Evolutionary conservation across 352 stramenopile genomes (phyloP).

Genomic region (Pythium aphanidermatum): DNA sequence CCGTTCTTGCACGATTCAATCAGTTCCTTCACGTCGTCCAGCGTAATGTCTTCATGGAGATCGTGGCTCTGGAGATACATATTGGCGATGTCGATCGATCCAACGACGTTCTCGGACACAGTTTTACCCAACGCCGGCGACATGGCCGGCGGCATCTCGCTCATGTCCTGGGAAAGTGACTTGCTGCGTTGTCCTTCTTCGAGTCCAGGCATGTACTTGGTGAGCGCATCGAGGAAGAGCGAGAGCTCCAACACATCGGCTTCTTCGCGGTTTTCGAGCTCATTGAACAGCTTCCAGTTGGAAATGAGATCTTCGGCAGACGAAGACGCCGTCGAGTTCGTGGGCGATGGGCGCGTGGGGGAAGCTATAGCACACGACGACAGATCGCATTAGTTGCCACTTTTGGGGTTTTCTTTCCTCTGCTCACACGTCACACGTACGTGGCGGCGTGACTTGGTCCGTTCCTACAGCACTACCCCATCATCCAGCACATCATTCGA

Average conservation of each 20-base stretch:
- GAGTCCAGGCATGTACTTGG: conserved; percentile 69
- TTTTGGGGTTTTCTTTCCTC: no score
- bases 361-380: conserved; percentile 10
- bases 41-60: conserved; percentile 55
- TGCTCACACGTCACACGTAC: no score
- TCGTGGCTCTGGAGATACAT: conserved; percentile 72
- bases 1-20: conserved; percentile 78
- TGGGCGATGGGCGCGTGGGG: conserved; percentile 12
- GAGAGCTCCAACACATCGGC: conserved; percentile 79
- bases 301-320: conserved; percentile 51
- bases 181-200: conserved; percentile 30
- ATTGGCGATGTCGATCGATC: conserved; percentile 77
- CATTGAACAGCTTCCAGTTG: conserved; percentile 86
- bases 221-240: conserved; percentile 67
- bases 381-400: no score
- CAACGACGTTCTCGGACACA: conserved; percentile 55
- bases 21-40: conserved; percentile 56
- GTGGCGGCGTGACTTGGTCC: conserved; percentile 10
- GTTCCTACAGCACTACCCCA: no score
- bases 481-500: no score
- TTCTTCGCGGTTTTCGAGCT: conserved; percentile 83
- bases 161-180: conserved; percentile 19
- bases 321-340: conserved; percentile 8
- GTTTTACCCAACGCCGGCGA: conserved; percentile 28
- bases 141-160: conserved; percentile 11